Evolutionary conservation across 164 flowering plant genomes (phyloP).

Genomic region (Annona squamosa): DNA sequence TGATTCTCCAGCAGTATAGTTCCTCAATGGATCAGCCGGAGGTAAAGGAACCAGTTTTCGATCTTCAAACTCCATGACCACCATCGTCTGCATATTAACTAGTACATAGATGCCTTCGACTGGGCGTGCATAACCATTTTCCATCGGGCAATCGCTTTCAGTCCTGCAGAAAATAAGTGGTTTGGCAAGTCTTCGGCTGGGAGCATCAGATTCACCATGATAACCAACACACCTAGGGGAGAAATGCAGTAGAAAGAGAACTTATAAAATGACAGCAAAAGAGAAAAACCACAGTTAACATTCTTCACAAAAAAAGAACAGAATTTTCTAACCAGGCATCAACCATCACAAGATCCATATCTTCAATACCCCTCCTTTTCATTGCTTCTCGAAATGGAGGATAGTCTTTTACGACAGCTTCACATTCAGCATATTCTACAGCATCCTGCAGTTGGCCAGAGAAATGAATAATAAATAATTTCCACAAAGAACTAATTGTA

Average conservation of each 20-base stretch:
- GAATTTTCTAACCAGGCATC: conserved; percentile 67
- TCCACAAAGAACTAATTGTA: too few species aligned
- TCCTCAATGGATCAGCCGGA: conserved; percentile 90
- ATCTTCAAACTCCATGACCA: conserved; percentile 76
- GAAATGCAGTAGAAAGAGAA: background rate
- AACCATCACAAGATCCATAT: conserved; percentile 97
- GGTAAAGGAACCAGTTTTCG: conserved; percentile 87
- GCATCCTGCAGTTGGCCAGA: conserved; percentile 54
- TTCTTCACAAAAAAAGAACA: background rate
- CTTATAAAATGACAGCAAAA: background rate
- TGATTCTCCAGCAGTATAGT: conserved; percentile 75
- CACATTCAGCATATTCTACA: conserved; percentile 91
- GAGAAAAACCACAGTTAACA: background rate
- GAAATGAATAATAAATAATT: background rate
- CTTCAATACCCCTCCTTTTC: conserved; percentile 90
- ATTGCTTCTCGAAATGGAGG: conserved; percentile 86
- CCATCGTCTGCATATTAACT: conserved; percentile 93
- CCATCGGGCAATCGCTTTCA: conserved; percentile 94
- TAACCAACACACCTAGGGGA: conserved; percentile 84
- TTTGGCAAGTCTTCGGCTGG: conserved; percentile 78
- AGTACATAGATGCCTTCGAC: conserved; percentile 81
- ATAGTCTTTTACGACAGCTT: conserved; percentile 77
- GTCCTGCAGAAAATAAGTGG: conserved; percentile 93
- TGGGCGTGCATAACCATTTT: conserved; percentile 95
- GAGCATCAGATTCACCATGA: conserved; percentile 80